phyloP scores from a whole-genome alignment of 2,329 filamentous ascomycete species.

The Paracoccidioides brasiliensis region DNA sequence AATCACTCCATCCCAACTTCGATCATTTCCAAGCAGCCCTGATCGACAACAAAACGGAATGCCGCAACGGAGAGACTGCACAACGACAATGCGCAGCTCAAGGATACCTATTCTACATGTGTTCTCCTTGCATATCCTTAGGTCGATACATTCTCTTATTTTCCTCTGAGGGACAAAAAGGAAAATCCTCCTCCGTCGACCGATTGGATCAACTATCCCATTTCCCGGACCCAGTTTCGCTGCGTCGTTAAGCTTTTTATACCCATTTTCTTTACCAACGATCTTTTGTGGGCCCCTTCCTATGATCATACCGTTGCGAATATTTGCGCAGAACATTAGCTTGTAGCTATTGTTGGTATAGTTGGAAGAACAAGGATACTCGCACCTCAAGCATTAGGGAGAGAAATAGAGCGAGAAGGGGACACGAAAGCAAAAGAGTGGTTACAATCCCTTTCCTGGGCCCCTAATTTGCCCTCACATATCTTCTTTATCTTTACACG shows the following conservation, averaged over 20 bases:
- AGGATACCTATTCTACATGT: background rate
- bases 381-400: background rate
- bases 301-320: background rate
- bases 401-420: background rate
- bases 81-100: background rate
- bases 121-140: background rate
- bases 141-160: background rate
- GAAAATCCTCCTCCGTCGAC: background rate
- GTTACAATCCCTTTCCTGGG: background rate
- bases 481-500: slow-evolving; percentile 8
- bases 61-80: background rate
- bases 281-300: background rate
- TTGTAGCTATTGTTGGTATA: background rate
- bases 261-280: background rate
- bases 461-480: background rate
- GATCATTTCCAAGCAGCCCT: background rate
- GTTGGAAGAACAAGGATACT: background rate
- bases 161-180: background rate
- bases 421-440: background rate
- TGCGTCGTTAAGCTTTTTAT: too few relatives aligned
- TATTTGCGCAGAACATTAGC: background rate
- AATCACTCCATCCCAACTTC: background rate
- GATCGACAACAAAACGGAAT: background rate
- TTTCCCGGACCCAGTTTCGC: background rate
- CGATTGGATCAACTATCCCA: background rate